phyloP scores from a whole-genome alignment of 2,329 filamentous ascomycete species.

The Magnaporthales sp. region DNA sequence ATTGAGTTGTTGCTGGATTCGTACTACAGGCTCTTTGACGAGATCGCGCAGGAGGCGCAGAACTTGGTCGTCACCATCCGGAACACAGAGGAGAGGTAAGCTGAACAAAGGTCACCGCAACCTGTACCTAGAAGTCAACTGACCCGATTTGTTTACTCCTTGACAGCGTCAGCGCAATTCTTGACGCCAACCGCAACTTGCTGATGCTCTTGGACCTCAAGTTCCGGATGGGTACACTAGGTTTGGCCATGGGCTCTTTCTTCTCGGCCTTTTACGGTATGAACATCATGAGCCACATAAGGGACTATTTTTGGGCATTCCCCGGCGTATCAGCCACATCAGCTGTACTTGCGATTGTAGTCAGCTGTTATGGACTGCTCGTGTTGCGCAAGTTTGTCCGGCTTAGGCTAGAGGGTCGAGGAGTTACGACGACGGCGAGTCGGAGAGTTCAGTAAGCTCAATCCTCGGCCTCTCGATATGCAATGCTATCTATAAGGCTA shows the following conservation, averaged over 20 bases:
- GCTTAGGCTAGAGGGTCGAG: slow-evolving; percentile 21
- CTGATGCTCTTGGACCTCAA: slow-evolving; percentile 96
- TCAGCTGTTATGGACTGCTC: slow-evolving; percentile 75
- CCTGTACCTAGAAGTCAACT: background rate
- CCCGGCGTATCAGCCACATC: slow-evolving; percentile 65
- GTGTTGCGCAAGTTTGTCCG: slow-evolving; percentile 59
- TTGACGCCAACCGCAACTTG: slow-evolving; percentile 95
- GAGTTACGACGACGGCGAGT: background rate
- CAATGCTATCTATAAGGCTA: background rate
- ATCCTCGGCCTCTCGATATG: background rate
- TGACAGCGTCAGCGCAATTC: slow-evolving; percentile 79
- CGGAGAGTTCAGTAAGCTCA: background rate
- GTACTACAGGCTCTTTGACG: slow-evolving; percentile 95
- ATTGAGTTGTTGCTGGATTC: slow-evolving; percentile 95
- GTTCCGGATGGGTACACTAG: slow-evolving; percentile 89
- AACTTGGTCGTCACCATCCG: slow-evolving; percentile 91
- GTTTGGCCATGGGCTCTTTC: slow-evolving; percentile 90
- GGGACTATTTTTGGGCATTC: slow-evolving; percentile 86
- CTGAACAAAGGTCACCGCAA: slow-evolving; percentile 8
- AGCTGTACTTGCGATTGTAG: slow-evolving; percentile 61
- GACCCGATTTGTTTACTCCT: slow-evolving; percentile 12
- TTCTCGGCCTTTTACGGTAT: slow-evolving; percentile 97
- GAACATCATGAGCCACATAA: slow-evolving; percentile 98
- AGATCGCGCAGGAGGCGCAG: slow-evolving; percentile 91
- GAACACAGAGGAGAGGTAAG: slow-evolving; percentile 97